Base-by-base conservation (phyloP, 2,329 filamentous ascomycete species). In the Karstenula rhodostoma region DNA sequence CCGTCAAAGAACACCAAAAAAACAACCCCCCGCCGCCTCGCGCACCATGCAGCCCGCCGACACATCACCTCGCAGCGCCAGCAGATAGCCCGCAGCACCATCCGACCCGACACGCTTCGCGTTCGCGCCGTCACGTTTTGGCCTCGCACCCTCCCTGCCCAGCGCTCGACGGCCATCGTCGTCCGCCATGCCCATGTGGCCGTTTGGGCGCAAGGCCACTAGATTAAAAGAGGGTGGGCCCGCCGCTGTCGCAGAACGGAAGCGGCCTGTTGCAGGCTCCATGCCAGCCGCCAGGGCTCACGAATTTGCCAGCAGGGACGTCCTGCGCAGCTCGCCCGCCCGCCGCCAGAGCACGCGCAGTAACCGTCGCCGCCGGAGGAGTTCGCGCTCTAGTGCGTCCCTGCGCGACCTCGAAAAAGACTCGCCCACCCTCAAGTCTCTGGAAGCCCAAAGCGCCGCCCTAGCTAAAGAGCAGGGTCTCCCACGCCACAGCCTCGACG, bases 161-260 rank as follows among this genome's bases (percentile, higher is more conserved):
- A 51, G 25, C 35, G 54, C 29, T 46, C 48, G 50, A 53, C 57
- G 57, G 56, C 48, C 19, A 40, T 56, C 25, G 19, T 12, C 17
- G 15, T 19, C 48, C 33, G 59, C 66, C 61, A 94, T 94, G 91
- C 87, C 89, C 76, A 82, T 94, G 78, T 96, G 92, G 93, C 91
- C 89, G 63, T 96, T 96, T 79, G 85, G 89, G 79, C 88, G 90
- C 73, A 89, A 89, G 79, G 87, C 87, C 77, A 85, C 84, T 68
- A 84, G 84, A 70, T 67, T 72, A 66, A 76, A 75, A 74, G 71
- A 75, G 60, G 73, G 67, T 66, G 69, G 64, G 56, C 42, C 71
- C 68, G 78, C 85, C 67, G 79, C 84, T 61, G 85, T 85, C 70
- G 78, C 83, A 72, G 83, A 87, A 74, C 80, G 81, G 66, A 78